phyloP scores from a whole-genome alignment of 345 rosid species.

The Clausena lansium region DNA sequence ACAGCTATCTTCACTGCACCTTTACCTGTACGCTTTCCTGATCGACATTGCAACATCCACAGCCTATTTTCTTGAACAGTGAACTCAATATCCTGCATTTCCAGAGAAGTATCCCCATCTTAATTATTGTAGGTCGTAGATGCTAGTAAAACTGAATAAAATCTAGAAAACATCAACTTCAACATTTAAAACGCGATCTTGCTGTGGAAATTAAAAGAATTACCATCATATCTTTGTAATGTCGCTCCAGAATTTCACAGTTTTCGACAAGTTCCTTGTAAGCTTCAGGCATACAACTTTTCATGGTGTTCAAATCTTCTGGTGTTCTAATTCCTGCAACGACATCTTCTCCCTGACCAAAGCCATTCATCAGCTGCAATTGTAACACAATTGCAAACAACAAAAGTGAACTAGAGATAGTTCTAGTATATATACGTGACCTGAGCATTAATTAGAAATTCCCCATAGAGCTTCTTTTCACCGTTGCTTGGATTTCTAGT shows the following conservation, averaged over 20 bases:
- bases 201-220: neutral
- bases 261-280: conserved; percentile 83
- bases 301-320: conserved; percentile 75
- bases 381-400: neutral
- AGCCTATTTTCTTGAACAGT: conserved; percentile 92
- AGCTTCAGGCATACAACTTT: conserved; percentile 71
- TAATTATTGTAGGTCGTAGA: too few relatives aligned
- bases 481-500: conserved; percentile 96
- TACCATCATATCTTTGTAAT: conserved; percentile 98
- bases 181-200: neutral
- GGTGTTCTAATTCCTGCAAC: conserved; percentile 98
- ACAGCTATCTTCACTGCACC: conserved; percentile 93
- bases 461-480: conserved; percentile 86
- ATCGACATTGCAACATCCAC: conserved; percentile 97
- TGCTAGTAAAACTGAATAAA: neutral
- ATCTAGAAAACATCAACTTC: neutral
- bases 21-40: conserved; percentile 88
- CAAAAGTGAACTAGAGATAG: neutral
- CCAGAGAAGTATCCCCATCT: neutral
- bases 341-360: conserved; percentile 83
- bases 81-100: conserved; percentile 82
- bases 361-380: conserved; percentile 18
- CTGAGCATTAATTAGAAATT: conserved; percentile 94
- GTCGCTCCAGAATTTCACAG: conserved; percentile 77
- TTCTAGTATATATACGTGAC: conserved; percentile 23